A percentile compares a stretch with the other conserved stretches of the same genome.
Evolutionary conservation across 192 early-diverging fungal species (phyloP).

Genomic region (Coemansia sp.): DNA sequence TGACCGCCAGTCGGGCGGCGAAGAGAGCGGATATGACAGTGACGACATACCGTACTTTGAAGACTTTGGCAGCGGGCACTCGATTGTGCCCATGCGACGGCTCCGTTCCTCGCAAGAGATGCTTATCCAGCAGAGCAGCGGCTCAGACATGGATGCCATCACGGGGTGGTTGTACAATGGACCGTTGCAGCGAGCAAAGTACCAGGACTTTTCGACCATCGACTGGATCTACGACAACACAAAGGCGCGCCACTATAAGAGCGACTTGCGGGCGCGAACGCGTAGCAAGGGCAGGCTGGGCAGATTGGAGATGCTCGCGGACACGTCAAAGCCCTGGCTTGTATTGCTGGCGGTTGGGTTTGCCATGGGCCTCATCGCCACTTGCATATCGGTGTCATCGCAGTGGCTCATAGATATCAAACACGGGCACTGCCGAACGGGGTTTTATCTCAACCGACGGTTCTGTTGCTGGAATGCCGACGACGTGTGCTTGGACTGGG

Average conservation of each 20-base stretch:
- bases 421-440: slow-evolving; percentile 77
- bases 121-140: slow-evolving; percentile 19
- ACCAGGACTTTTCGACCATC: slow-evolving; percentile 55
- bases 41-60: slow-evolving; percentile 25
- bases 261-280: slow-evolving; percentile 22
- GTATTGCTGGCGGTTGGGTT: slow-evolving; percentile 44
- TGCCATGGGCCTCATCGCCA: slow-evolving; percentile 45
- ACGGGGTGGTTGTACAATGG: slow-evolving; percentile 54
- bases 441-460: slow-evolving; percentile 74
- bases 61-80: slow-evolving; percentile 12
- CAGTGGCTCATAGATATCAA: slow-evolving; percentile 87
- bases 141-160: slow-evolving; percentile 42
- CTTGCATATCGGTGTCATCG: slow-evolving; percentile 41
- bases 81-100: slow-evolving; percentile 30
- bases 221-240: slow-evolving; percentile 57
- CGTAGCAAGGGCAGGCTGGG: slow-evolving; percentile 12
- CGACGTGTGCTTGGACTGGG: slow-evolving; percentile 62
- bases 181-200: slow-evolving; percentile 49
- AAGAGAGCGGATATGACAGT: not conserved
- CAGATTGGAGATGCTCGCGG: slow-evolving; percentile 14
- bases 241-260: slow-evolving; percentile 34
- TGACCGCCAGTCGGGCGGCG: not conserved
- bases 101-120: slow-evolving; percentile 40
- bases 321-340: slow-evolving; percentile 41
- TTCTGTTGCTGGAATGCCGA: slow-evolving; percentile 84